Base-by-base conservation (phyloP, 768 basidiomycete species). In the Daedalea quercina region DNA sequence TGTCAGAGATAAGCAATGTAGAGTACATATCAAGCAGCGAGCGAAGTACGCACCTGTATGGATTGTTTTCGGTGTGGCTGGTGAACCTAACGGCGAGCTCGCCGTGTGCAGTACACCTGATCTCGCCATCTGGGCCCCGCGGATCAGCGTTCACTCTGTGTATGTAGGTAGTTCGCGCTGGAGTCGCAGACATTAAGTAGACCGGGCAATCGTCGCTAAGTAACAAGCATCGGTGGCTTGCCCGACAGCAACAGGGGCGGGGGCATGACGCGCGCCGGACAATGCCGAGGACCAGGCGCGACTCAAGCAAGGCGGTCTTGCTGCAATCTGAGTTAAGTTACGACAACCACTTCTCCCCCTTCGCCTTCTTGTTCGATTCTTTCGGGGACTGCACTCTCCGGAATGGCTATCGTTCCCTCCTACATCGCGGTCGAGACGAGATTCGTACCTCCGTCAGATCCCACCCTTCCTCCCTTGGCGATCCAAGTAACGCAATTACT, bases 401-500 rank as follows among this genome's bases (percentile, higher is more conserved):
- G 28, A 4, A 31, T 31, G 28, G 28, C 28, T 4, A 15, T 40
- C 37, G 15, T 6, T 4, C 4, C n/a, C 51, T 19, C 42, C 52
- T 42, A 44, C 61, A 75, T 82, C 49, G 60, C 68, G 17, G 74
- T 84, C 50, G 64, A 72, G 40, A 76, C 77, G 45, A 73, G 68
- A 50, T 77, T 79, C 59, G 58, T 85, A 54, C 64, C 74, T 25
- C 69, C 82, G 7, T 66, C 71, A 33, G 78, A 82, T 56, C 67
- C 73, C 44, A 71, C 76, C 17, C 64, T 78, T 45, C 83, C 84
- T 15, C 75, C 77, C 43, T 72, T 89, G 40, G 83, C 72, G 17
- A 70, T 92, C 52, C 84, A 88, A 57, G 71, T 85, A 55, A 90
- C 82, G 43, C 70, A 70, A 55, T 67, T 92, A 51, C 79, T 80